These are phyloP conservation scores for Prunus salicina DNA, from an alignment of 306 rosid species.

Conservation along the genomic window DNA sequence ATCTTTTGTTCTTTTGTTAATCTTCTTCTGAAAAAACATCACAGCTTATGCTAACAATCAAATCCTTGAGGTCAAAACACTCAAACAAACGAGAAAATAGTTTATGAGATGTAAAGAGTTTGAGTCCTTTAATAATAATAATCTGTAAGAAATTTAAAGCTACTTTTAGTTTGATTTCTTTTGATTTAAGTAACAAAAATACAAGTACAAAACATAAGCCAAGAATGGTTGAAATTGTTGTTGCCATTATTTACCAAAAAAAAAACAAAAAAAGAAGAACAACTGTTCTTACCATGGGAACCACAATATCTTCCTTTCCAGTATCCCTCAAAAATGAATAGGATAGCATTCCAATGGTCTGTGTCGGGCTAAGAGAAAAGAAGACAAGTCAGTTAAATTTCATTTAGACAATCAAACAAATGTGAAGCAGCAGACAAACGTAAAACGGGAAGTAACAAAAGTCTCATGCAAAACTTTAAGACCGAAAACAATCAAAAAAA, in stretches of 20 bases:
- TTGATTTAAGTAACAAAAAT: not conserved
- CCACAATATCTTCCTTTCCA: slow-evolving; percentile 83
- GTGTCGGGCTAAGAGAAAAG: slow-evolving; percentile 53
- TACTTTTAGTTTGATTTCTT: not conserved
- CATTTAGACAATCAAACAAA: not conserved
- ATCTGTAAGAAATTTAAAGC: not conserved
- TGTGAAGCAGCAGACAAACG: not conserved
- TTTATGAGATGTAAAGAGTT: too few species aligned
- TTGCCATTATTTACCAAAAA: not conserved
- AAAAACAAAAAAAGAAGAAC: not conserved
- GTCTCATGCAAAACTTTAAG: not conserved
- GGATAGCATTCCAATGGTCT: slow-evolving; percentile 88
- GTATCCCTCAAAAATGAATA: slow-evolving; percentile 85
- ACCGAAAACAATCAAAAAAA: not conserved
- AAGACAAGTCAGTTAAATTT: slow-evolving; percentile 19
- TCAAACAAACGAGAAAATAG: too few species aligned
- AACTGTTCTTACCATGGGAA: slow-evolving; percentile 72
- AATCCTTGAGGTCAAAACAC: not conserved
- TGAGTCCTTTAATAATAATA: too few species aligned
- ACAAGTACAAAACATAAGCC: too few species aligned
- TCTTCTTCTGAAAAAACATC: not conserved
- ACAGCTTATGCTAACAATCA: not conserved
- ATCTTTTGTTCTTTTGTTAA: too few species aligned
- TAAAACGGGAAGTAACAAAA: not conserved
- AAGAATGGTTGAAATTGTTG: not conserved